A percentile compares a stretch with the other conserved stretches of the same genome.
phyloP scores from a whole-genome alignment of 768 basidiomycete genomes.

The Boletus vermiculosoides region DNA sequence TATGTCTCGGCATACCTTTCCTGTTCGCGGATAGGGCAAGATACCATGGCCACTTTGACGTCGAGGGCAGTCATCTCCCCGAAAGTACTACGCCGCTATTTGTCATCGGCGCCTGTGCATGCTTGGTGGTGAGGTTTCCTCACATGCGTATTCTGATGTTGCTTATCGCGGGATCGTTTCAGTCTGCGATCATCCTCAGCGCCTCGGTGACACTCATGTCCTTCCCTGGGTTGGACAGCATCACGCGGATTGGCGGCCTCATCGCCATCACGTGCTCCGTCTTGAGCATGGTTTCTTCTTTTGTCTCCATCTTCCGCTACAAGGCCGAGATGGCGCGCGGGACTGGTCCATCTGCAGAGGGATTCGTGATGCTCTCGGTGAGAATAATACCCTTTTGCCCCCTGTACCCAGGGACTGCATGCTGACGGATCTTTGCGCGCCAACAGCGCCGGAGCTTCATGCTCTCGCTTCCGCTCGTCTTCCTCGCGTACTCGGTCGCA shows the following conservation, averaged over 20 bases:
- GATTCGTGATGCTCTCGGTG: slow-evolving; percentile 55
- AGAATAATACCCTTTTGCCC: slow-evolving; percentile 15
- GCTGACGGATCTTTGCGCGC: neutral
- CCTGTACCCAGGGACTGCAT: neutral
- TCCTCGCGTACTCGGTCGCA: slow-evolving; percentile 67
- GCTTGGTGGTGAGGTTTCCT: slow-evolving; percentile 52
- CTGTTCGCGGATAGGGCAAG: slow-evolving; percentile 58
- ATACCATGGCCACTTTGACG: slow-evolving; percentile 50
- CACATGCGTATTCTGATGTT: neutral
- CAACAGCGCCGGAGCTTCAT: slow-evolving; percentile 51
- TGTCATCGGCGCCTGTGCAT: slow-evolving; percentile 62
- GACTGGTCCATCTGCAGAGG: slow-evolving; percentile 45
- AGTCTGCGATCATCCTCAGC: slow-evolving; percentile 81
- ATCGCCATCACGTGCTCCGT: slow-evolving; percentile 68
- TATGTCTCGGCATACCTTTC: slow-evolving; percentile 81
- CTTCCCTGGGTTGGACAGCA: slow-evolving; percentile 67
- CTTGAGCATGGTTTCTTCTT: slow-evolving; percentile 65
- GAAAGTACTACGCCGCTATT: slow-evolving; percentile 56
- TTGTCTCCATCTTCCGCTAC: slow-evolving; percentile 67
- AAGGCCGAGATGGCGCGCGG: slow-evolving; percentile 63
- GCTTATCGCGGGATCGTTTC: slow-evolving; percentile 9
- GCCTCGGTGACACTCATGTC: slow-evolving; percentile 81
- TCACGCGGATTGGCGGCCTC: slow-evolving; percentile 63
- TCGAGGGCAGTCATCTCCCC: slow-evolving; percentile 51
- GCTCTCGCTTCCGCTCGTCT: slow-evolving; percentile 71